Percentiles rank a stretch among this genome's conserved stretches.
Evolutionary conservation across 2,329 filamentous ascomycete species (phyloP).

Genomic region (Didymella lethalis): DNA sequence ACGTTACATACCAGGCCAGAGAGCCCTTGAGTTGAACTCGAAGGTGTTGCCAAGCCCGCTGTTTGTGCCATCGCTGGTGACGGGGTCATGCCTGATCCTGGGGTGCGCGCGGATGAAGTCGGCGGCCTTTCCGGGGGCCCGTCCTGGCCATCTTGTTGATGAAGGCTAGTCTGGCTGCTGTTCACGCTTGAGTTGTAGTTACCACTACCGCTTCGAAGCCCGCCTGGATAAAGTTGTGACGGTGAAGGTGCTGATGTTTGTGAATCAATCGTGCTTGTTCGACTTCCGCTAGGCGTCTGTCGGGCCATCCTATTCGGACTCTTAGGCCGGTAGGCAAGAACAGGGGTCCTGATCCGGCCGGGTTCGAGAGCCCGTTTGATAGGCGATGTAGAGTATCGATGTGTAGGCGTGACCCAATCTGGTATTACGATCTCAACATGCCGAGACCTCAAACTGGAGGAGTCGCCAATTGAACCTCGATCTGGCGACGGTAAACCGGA

Average conservation of each 20-base stretch:
- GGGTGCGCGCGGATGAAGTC: constrained; percentile 46
- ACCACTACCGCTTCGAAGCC: constrained; percentile 45
- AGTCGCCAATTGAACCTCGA: constrained; percentile 43
- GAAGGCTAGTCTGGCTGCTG: constrained; percentile 57
- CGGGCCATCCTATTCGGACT: constrained; percentile 53
- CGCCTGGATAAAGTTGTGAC: constrained; percentile 50
- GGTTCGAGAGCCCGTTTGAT: constrained; percentile 38
- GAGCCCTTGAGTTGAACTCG: constrained; percentile 64
- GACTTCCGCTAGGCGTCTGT: constrained; percentile 53
- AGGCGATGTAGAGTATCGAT: constrained; percentile 48
- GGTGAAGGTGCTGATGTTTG: constrained; percentile 55
- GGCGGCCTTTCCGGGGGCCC: constrained; percentile 47
- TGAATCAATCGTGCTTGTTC: constrained; percentile 58
- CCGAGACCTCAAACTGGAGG: constrained; percentile 48
- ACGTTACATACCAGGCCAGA: constrained; percentile 74
- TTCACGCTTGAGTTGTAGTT: constrained; percentile 53
- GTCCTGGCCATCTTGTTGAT: constrained; percentile 54
- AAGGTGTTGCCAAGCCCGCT: constrained; percentile 49
- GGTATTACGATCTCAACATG: constrained; percentile 61
- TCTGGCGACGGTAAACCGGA: constrained; percentile 38
- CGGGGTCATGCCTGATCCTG: constrained; percentile 50
- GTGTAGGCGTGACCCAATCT: constrained; percentile 54
- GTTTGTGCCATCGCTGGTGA: constrained; percentile 54
- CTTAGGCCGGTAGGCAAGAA: constrained; percentile 31
- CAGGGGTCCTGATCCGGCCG: constrained; percentile 26